These are phyloP conservation scores for Metschnikowia lachancei DNA, from an alignment of 805 yeast species.

Conservation along the genomic window DNA sequence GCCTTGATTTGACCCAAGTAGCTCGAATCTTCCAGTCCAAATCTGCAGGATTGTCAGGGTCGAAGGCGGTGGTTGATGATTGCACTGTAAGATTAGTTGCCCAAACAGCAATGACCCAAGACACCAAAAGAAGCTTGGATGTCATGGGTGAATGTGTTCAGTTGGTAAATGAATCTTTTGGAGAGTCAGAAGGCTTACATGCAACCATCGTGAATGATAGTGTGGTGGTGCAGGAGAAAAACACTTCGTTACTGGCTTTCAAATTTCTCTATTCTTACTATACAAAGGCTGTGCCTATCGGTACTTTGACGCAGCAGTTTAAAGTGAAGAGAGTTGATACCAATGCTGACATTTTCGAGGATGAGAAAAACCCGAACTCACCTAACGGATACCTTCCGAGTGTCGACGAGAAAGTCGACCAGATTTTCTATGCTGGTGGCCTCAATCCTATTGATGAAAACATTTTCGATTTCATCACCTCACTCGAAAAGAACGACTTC, in stretches of 20 bases:
- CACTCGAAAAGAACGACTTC: constrained; percentile 32
- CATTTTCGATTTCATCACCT: constrained; percentile 53
- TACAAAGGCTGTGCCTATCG: constrained; percentile 20
- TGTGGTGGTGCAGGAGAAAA: constrained; percentile 68
- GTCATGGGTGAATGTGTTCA: constrained; percentile 82
- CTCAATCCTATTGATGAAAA: constrained; percentile 69
- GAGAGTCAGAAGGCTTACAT: constrained; percentile 52
- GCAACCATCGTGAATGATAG: constrained; percentile 70
- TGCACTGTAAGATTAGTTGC: constrained; percentile 76
- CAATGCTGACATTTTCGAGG: constrained; percentile 8
- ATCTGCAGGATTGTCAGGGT: constrained; percentile 77
- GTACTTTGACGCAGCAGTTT: constrained; percentile 25
- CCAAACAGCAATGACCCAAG: constrained; percentile 59
- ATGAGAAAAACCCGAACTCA: constrained; percentile 1
- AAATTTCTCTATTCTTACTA: constrained; percentile 46
- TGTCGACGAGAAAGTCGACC: constrained; percentile 7
- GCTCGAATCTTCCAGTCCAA: constrained; percentile 53
- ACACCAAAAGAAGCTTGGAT: constrained; percentile 59
- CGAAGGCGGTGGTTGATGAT: constrained; percentile 68
- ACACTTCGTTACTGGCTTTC: constrained; percentile 55
- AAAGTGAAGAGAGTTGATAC: constrained; percentile 23
- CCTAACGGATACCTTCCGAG: constrained; percentile 11
- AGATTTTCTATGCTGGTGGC: constrained; percentile 58
- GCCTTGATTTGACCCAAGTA: constrained; percentile 59
- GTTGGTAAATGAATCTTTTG: constrained; percentile 74